These are phyloP conservation scores for Puccinia triticina DNA, from an alignment of 1,284 basidiomycete species.

Conservation along the genomic window DNA sequence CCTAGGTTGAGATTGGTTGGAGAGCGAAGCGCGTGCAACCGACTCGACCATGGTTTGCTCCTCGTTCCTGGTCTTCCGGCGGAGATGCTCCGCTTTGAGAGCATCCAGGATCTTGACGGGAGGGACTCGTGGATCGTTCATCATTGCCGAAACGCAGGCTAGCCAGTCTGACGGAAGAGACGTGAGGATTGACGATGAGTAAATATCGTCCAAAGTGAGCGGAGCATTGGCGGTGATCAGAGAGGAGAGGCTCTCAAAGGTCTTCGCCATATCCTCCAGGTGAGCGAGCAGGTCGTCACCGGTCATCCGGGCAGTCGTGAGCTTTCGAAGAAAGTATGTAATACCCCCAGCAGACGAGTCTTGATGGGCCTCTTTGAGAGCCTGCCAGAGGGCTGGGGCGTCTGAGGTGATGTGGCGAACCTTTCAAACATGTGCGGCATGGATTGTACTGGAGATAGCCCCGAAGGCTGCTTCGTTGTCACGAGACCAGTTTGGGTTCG, in stretches of 20 bases:
- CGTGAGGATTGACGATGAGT: background rate
- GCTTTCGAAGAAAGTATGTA: background rate
- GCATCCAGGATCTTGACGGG: background rate
- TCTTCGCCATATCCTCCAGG: background rate
- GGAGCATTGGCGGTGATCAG: background rate
- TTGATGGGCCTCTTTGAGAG: slow-evolving; percentile 5
- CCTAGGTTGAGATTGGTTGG: background rate
- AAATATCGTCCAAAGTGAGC: background rate
- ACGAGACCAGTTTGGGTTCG: background rate
- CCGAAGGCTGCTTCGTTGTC: slow-evolving; percentile 9
- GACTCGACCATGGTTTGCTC: background rate
- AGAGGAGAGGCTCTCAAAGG: background rate
- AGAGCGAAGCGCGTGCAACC: background rate
- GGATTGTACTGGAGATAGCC: background rate
- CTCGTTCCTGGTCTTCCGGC: background rate
- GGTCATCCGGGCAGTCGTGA: background rate
- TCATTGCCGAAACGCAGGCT: background rate
- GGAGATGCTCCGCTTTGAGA: background rate
- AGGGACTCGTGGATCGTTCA: background rate
- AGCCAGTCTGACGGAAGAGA: slow-evolving; percentile 22
- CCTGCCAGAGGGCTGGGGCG: background rate
- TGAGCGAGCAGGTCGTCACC: background rate
- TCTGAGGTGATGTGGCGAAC: background rate
- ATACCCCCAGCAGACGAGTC: background rate
- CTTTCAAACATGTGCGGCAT: background rate